Conservation (phyloP, 768 basidiomycete genomes). For the Flagelloscypha sp. region DNA sequence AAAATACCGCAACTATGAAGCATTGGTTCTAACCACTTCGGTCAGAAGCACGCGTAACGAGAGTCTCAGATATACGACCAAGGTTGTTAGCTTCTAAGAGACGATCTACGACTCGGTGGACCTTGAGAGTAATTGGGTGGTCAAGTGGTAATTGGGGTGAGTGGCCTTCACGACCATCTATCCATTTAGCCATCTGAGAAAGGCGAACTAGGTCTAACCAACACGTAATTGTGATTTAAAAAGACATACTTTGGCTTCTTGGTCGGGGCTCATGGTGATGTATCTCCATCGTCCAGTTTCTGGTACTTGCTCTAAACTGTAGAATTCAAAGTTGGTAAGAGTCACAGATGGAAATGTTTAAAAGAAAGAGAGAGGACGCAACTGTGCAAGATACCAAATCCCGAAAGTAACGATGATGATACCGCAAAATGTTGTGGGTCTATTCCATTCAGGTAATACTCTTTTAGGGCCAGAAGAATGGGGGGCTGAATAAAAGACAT, state of each 20-base stretch:
- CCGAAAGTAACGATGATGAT: too few species aligned
- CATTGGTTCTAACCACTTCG: slow-evolving; percentile 18
- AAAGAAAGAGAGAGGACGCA: too few species aligned
- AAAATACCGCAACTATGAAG: slow-evolving; percentile 16
- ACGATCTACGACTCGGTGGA: slow-evolving; percentile 58
- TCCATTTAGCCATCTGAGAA: slow-evolving; percentile 33
- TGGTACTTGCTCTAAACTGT: slow-evolving; percentile 74
- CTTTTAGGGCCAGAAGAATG: too few species aligned
- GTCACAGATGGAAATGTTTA: too few species aligned
- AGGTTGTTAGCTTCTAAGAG: slow-evolving; percentile 69
- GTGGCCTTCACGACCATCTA: slow-evolving; percentile 27
- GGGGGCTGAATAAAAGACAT: too few species aligned
- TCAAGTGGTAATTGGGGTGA: slow-evolving; percentile 57
- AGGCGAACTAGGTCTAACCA: not conserved
- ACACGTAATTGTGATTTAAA: slow-evolving; percentile 1
- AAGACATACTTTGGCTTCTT: slow-evolving; percentile 45
- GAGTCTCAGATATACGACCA: slow-evolving; percentile 43
- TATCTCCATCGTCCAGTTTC: slow-evolving; percentile 87
- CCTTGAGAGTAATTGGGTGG: slow-evolving; percentile 58
- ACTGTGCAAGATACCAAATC: too few species aligned
- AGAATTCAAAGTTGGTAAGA: too few species aligned
- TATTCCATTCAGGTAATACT: too few species aligned
- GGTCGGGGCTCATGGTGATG: slow-evolving; percentile 61
- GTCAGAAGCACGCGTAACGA: slow-evolving; percentile 2
- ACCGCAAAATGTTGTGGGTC: too few species aligned